Conservation (phyloP, 352 stramenopile species). For the Phytophthora nicotianae region DNA sequence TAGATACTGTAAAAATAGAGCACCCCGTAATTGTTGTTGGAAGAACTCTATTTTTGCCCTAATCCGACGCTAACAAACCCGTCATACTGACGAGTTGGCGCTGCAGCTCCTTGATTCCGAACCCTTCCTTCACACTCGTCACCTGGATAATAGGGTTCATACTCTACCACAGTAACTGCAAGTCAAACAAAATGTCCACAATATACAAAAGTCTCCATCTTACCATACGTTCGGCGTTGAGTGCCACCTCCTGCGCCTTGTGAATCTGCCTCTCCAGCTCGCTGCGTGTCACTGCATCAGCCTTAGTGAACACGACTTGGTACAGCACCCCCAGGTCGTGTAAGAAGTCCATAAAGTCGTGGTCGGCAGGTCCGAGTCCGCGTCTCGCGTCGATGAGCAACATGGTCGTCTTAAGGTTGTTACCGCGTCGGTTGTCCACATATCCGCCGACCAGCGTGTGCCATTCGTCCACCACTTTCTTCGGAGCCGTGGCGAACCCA, state of each 20-base stretch:
- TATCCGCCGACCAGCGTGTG: slow-evolving; percentile 84
- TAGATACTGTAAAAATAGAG: slow-evolving; percentile 17
- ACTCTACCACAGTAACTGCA: slow-evolving; percentile 35
- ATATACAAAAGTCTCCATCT: not conserved
- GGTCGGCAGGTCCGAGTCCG: slow-evolving; percentile 75
- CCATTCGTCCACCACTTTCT: slow-evolving; percentile 76
- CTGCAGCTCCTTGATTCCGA: slow-evolving; percentile 80
- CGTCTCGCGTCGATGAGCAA: slow-evolving; percentile 82
- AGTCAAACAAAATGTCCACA: slow-evolving; percentile 1
- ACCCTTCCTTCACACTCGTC: slow-evolving; percentile 75
- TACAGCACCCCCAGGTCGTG: slow-evolving; percentile 83
- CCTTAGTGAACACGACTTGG: slow-evolving; percentile 93
- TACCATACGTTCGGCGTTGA: slow-evolving; percentile 62
- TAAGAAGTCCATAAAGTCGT: slow-evolving; percentile 90
- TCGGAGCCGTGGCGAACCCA: slow-evolving; percentile 82
- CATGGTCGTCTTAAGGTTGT: slow-evolving; percentile 80
- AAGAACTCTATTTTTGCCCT: not conserved
- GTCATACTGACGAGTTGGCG: slow-evolving; percentile 74
- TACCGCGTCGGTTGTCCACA: slow-evolving; percentile 59
- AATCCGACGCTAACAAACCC: slow-evolving; percentile 39
- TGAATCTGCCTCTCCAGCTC: slow-evolving; percentile 60
- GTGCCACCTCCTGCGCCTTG: slow-evolving; percentile 52
- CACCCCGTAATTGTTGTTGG: slow-evolving; percentile 5
- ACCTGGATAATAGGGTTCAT: slow-evolving; percentile 88
- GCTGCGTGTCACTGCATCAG: slow-evolving; percentile 58